Evolutionary conservation across 2,329 filamentous ascomycete species (phyloP), one percentile per base, ranked within the genome.

Genomic region (Penicillium olsonii): DNA sequence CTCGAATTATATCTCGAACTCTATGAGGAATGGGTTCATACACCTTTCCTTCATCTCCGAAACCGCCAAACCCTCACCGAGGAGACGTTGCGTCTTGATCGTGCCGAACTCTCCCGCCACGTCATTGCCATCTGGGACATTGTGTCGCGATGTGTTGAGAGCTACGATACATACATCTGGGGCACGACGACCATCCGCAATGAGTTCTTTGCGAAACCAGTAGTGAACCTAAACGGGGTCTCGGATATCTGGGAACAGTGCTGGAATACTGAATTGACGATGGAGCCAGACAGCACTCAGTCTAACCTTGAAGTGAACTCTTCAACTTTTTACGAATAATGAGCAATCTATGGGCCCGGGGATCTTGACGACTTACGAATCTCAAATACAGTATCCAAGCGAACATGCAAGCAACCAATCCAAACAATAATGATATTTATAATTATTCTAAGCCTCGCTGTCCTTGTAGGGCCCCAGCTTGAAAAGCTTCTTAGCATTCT

Each of bases 401-500:
- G 37, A 17, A 26, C 29, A 5, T 31, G 12, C 29, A 31, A 31
- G 12, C 29, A 31, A 14, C 12, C 12, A n/a, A 6, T 6, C n/a
- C 4, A 14, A n/a, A n/a, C 7, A 11, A 29, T n/a, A 15, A 39
- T 22, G 48, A 10, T 20, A 9, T 39, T 42, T 38, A 15, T 2
- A 44, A 10, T 4, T 19, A 14, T 12, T 33, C 24, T 24, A 65
- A 43, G 66, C 63, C 26, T 52, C 54, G 26, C 57, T 62, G 60
- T 70, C 68, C 56, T 68, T 66, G 46, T 68, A 70, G 22, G 49
- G 27, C 26, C 60, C 63, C 45, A 71, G 43, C 53, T 72, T 61
- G 29, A 77, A 75, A 47, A 78, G 42, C 44, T 56, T 68, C 68
- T 74, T 76, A 37, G 75, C 74, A 62, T 78, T 77, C 46, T 75